phyloP scores from a whole-genome alignment of 2,329 filamentous ascomycete species.

The Alternaria panax region DNA sequence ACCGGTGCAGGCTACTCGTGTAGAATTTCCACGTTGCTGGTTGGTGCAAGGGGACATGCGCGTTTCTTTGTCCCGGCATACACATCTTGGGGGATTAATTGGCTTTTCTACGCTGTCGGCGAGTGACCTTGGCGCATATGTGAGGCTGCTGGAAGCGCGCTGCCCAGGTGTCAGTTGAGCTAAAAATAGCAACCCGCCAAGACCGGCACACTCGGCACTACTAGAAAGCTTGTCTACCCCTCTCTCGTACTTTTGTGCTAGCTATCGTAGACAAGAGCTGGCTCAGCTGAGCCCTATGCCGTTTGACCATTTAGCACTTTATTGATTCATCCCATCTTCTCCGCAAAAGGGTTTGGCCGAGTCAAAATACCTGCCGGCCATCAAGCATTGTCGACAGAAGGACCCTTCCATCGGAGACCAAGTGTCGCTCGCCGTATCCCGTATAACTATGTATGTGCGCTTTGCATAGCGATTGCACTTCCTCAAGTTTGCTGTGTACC shows the following conservation, averaged over 20 bases:
- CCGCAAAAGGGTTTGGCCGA: neutral
- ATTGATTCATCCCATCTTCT: conserved; percentile 1
- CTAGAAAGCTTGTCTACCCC: conserved; percentile 1
- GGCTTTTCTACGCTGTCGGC: neutral
- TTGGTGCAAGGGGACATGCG: neutral
- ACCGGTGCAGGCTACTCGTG: neutral
- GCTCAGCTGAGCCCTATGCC: neutral
- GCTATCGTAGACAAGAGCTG: neutral
- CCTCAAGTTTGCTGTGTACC: neutral
- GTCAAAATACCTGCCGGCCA: neutral
- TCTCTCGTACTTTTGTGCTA: conserved; percentile 3
- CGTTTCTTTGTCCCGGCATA: neutral
- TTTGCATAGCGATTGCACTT: neutral
- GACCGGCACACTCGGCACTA: conserved; percentile 3
- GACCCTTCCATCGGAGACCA: neutral
- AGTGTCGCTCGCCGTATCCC: neutral
- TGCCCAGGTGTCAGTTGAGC: conserved; percentile 1
- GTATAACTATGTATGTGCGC: neutral
- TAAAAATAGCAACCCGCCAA: conserved; percentile 1
- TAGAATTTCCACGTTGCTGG: neutral
- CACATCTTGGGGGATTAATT: neutral
- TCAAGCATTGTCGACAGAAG: neutral
- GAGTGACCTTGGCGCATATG: neutral
- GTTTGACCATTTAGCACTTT: neutral
- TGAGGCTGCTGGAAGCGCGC: neutral